phyloP scores from a whole-genome alignment of 2,329 filamentous ascomycete genomes.

The Delphinella strobiligena region DNA sequence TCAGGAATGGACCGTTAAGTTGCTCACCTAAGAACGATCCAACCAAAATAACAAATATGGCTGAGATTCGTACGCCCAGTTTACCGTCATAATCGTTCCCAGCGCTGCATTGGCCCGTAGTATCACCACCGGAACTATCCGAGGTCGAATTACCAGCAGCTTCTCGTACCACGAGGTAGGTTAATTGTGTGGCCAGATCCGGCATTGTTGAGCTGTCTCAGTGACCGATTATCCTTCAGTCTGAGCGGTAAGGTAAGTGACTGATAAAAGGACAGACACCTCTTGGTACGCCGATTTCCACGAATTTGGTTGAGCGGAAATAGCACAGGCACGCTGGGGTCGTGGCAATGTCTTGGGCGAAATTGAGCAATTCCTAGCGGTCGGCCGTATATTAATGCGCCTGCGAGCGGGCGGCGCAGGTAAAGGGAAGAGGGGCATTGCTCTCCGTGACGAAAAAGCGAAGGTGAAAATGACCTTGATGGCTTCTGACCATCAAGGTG shows the following conservation, averaged over 20 bases:
- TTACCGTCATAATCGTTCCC: conserved; percentile 44
- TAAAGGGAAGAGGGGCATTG: neutral
- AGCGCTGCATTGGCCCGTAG: neutral
- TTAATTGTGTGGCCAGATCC: neutral
- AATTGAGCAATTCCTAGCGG: no score
- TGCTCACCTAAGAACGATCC: neutral
- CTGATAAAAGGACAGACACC: neutral
- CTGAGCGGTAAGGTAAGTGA: no score
- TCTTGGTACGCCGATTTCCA: neutral
- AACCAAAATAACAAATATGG: conserved; percentile 34
- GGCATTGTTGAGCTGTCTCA: neutral
- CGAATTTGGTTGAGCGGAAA: no score
- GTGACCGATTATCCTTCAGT: no score
- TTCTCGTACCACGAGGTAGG: neutral
- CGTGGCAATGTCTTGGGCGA: no score
- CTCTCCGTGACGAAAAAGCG: neutral
- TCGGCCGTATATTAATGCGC: neutral
- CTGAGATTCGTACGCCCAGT: conserved; percentile 30
- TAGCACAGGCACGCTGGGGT: no score
- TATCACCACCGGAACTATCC: neutral
- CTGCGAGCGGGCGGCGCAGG: neutral
- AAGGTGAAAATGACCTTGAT: neutral
- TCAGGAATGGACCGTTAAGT: no score
- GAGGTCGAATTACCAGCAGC: neutral
- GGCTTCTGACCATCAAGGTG: no score